Evolutionary conservation across 1,139 yeast species (phyloP), one percentile per base, ranked within the genome.

Genomic region (Kodamaea anthophila): DNA sequence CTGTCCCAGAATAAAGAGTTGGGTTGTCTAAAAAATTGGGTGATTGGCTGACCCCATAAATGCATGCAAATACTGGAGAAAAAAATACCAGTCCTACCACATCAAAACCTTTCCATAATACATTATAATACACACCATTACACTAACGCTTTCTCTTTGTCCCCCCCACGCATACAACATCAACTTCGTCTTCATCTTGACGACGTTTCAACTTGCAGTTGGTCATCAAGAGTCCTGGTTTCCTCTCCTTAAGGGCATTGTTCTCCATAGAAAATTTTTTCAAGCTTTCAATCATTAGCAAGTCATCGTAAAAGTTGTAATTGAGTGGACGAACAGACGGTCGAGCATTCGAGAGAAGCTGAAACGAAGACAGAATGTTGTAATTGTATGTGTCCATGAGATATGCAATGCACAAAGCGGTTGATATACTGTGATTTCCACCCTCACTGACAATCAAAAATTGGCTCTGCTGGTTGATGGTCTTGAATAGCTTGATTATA

Each of bases 331-430:
- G 24, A 10, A 54, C 29, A 18, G 41, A 33, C n/a, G 54, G 50
- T 9, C 55, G 40, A 7, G 37, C 34, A 10, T 38, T 28, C 30
- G 39, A 34, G 19, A 46, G 24, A 21, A 44, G 40, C 24, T 46
- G 40, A 35, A 55, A 48, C 28, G 64, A 46, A 9, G 62, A 53
- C 15, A 43, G 49, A 21, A 60, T 44, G 39, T 64, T 58, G 38
- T 53, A 61, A 37, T 54, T 54, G 41, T 65, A 65, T 30, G 48
- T 49, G 43, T 66, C 71, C 70, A 65, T 66, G 37, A 65, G 48
- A 34, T 60, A 62, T 22, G 66, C 56, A 21, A 61, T 52, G 11
- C 58, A 43, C 34, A 65, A 45, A 5, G 63, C 60, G 2, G 65
- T 59, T 23, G 65, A 52, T 24, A 60, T 46, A 29, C 43, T 50